Evolutionary conservation across 352 stramenopile species (phyloP).

Genomic region (Phytophthora fragariae): DNA sequence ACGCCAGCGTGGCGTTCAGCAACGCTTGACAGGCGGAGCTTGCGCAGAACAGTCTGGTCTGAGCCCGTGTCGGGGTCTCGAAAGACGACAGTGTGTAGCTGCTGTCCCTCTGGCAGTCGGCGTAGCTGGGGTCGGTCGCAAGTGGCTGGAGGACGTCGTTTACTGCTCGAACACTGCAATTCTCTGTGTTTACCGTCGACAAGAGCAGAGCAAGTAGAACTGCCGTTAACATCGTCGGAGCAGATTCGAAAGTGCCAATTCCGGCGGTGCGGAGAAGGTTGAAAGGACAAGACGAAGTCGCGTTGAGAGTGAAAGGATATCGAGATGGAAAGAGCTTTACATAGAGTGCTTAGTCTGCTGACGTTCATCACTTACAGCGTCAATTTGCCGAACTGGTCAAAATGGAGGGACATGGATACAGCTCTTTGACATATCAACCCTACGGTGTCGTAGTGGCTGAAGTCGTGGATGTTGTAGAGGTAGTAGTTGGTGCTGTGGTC

Average conservation of each 20-base stretch:
- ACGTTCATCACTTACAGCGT: constrained; percentile 8
- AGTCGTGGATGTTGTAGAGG: not conserved
- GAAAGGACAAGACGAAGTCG: not conserved
- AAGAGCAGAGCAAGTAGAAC: not conserved
- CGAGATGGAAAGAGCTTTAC: constrained; percentile 1
- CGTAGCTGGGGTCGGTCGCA: not conserved
- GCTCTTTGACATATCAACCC: not conserved
- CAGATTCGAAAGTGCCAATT: not conserved
- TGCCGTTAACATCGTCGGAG: not conserved
- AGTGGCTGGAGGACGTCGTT: constrained; percentile 3
- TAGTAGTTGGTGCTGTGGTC: not conserved
- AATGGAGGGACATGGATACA: constrained; percentile 3
- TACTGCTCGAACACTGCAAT: constrained; percentile 2
- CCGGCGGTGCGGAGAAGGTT: not conserved
- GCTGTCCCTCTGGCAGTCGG: constrained; percentile 7
- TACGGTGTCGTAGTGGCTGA: not conserved
- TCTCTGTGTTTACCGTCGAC: constrained; percentile 1
- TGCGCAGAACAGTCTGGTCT: constrained; percentile 2
- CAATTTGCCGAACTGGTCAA: constrained; percentile 8
- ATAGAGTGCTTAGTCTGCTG: not conserved
- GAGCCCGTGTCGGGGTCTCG: not conserved
- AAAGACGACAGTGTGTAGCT: constrained; percentile 7
- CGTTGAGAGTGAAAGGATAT: not conserved
- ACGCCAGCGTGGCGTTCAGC: constrained; percentile 2
- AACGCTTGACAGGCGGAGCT: constrained; percentile 18